A percentile compares a stretch with the other conserved stretches of the same genome.
These are phyloP conservation scores for Candida coquimbonensis DNA, from an alignment of 805 yeast species.

Conservation along the genomic window DNA sequence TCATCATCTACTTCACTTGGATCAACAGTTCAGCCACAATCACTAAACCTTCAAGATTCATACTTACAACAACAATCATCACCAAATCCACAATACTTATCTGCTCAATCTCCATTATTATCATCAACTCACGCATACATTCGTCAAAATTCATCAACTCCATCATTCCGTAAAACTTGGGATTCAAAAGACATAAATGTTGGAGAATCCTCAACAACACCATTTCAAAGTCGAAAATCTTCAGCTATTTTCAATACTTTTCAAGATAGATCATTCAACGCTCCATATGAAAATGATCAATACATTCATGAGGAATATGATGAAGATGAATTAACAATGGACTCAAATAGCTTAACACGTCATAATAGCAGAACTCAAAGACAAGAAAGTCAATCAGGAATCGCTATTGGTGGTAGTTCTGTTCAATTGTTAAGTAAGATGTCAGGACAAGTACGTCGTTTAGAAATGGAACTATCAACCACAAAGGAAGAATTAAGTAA, in stretches of 20 bases:
- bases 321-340: constrained; percentile 4
- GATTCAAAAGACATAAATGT: constrained; percentile 28
- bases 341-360: not conserved
- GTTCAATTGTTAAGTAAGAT: constrained; percentile 69
- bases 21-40: constrained; percentile 12
- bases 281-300: constrained; percentile 8
- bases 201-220: constrained; percentile 45
- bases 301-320: constrained; percentile 8
- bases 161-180: constrained; percentile 19
- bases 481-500: constrained; percentile 55
- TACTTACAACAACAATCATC: not conserved
- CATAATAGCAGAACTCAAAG: constrained; percentile 1
- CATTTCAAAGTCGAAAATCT: constrained; percentile 26
- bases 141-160: constrained; percentile 12
- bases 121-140: not conserved
- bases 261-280: constrained; percentile 9
- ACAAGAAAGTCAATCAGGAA: constrained; percentile 8
- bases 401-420: constrained; percentile 25
- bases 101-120: not conserved
- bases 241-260: constrained; percentile 5
- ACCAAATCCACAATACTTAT: not conserved
- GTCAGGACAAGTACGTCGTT: constrained; percentile 66
- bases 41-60: constrained; percentile 7
- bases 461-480: constrained; percentile 71
- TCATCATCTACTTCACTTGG: not conserved